phyloP scores from a whole-genome alignment of 148 eudicot species.

The Linanthus parryae region DNA sequence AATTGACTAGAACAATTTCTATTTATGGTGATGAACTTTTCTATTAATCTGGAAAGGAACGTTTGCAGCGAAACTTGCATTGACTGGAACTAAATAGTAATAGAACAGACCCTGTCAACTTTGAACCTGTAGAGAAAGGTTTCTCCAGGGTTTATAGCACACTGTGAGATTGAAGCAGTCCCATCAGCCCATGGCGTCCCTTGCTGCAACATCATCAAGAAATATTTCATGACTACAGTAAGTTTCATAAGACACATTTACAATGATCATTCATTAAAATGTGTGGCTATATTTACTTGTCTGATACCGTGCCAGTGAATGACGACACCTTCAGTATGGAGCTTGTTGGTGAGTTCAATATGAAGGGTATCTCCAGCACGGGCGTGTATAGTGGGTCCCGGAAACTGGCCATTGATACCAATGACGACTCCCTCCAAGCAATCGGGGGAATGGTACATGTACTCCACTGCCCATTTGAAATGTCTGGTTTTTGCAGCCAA shows the following conservation, averaged over 20 bases:
- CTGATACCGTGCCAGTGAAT: constrained; percentile 93
- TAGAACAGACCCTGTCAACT: constrained; percentile 80
- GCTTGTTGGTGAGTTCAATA: constrained; percentile 64
- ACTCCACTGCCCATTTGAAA: constrained; percentile 64
- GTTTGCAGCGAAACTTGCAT: too few species aligned
- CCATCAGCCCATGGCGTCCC: constrained; percentile 94
- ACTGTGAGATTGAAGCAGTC: constrained; percentile 75
- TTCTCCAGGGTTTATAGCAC: constrained; percentile 68
- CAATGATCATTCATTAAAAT: too few species aligned
- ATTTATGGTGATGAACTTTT: too few species aligned
- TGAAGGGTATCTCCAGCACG: constrained; percentile 54
- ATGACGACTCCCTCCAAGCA: constrained; percentile 53
- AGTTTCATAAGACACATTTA: too few species aligned
- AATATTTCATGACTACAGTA: too few species aligned
- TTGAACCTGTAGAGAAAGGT: constrained; percentile 51
- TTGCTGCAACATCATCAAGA: too few species aligned
- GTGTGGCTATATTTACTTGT: too few species aligned
- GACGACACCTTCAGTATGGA: constrained; percentile 71
- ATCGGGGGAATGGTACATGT: constrained; percentile 65
- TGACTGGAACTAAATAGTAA: too few species aligned
- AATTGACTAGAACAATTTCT: too few species aligned
- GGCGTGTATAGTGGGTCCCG: constrained; percentile 71
- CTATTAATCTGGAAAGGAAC: too few species aligned
- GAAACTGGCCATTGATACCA: constrained; percentile 72
- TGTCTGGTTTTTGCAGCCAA: constrained; percentile 28